These are phyloP conservation scores for Claviceps humidiphila DNA, from an alignment of 2,329 filamentous ascomycete genomes.

Conservation along the genomic window DNA sequence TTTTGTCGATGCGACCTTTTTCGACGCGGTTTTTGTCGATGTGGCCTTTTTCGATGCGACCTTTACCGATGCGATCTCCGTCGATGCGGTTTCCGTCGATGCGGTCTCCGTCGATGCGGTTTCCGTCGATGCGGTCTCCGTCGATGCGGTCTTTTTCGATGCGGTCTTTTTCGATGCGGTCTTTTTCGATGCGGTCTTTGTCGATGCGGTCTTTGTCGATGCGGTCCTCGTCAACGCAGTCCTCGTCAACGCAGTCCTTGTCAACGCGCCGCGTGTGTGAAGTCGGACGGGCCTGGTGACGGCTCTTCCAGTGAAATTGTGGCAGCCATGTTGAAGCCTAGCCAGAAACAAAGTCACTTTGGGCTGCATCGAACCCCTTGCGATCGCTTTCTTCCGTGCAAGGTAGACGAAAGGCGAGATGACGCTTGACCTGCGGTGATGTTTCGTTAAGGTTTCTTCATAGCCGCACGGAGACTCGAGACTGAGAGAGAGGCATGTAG, in stretches of 20 bases:
- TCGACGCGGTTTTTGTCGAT: too few species aligned
- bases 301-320: conserved; percentile 3
- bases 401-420: not conserved
- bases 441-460: not conserved
- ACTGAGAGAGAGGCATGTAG: not conserved
- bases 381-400: not conserved
- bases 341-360: not conserved
- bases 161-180: too few species aligned
- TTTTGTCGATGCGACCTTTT: too few species aligned
- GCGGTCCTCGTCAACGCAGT: too few species aligned
- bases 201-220: too few species aligned
- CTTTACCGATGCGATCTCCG: too few species aligned
- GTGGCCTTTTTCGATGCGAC: too few species aligned
- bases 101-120: too few species aligned
- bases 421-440: not conserved
- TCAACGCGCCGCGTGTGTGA: conserved; percentile 5
- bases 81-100: too few species aligned
- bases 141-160: too few species aligned
- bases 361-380: not conserved
- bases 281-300: conserved; percentile 1
- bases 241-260: not conserved
- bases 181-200: too few species aligned
- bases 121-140: too few species aligned
- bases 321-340: conserved; percentile 2
- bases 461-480: not conserved